Percentiles rank a stretch among this genome's conserved stretches.
Conservation (phyloP, 257 asterid species). For the Solanum sitiens region DNA sequence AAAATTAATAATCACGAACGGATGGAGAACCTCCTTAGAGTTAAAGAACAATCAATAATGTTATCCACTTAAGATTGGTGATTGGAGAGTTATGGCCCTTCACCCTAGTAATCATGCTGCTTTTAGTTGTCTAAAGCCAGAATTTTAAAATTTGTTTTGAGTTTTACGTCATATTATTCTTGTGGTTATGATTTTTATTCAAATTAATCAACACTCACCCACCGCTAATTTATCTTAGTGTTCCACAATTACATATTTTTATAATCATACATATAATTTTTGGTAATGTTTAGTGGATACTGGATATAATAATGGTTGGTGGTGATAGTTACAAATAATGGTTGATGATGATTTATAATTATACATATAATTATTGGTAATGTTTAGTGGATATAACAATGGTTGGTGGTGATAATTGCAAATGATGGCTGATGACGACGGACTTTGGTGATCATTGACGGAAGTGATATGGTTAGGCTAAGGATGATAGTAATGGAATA, state of each 20-base stretch:
- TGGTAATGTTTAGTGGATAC: background rate
- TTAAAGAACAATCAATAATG: background rate
- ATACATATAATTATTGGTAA: background rate
- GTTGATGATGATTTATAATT: background rate
- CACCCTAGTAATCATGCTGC: background rate
- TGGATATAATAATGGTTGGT: background rate
- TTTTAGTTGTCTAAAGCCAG: background rate
- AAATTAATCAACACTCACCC: background rate
- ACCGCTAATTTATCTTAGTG: background rate
- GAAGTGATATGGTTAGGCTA: too few species aligned
- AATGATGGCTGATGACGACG: background rate
- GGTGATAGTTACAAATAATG: background rate
- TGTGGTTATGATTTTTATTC: background rate
- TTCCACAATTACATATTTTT: background rate
- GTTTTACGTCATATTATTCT: background rate
- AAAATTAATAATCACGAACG: background rate
- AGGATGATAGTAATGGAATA: background rate
- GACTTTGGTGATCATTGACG: background rate
- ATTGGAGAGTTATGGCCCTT: background rate
- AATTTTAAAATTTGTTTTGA: background rate
- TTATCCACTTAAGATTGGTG: background rate
- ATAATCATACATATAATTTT: background rate
- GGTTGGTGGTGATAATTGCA: background rate
- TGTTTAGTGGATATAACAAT: background rate
- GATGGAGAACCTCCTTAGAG: background rate